Percentiles rank a stretch among this genome's conserved stretches.
Conservation (phyloP, 2,329 filamentous ascomycete genomes). For the Fragosphaeria purpurea region DNA sequence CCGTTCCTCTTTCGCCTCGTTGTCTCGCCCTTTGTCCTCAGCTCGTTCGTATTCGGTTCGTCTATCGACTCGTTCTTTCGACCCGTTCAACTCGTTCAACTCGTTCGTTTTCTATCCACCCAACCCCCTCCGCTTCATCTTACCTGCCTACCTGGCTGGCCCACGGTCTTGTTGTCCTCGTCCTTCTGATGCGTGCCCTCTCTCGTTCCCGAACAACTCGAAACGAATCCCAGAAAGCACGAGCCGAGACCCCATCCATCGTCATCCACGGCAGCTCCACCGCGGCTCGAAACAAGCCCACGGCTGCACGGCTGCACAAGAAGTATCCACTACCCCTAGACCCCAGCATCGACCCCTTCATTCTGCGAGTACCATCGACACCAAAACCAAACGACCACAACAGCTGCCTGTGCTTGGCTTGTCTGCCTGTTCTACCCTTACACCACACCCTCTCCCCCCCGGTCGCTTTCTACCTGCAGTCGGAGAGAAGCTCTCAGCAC, state of each 20-base stretch:
- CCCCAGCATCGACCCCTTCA: too few relatives aligned
- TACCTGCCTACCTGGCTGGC: neutral
- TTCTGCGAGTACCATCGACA: too few relatives aligned
- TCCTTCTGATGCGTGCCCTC: too few relatives aligned
- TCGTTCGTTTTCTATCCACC: too few relatives aligned
- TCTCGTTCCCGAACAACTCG: too few relatives aligned
- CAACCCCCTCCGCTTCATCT: neutral
- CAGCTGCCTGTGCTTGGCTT: neutral
- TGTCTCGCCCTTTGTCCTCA: neutral
- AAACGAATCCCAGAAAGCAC: too few relatives aligned
- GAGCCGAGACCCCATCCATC: constrained; percentile 1
- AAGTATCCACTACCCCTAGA: too few relatives aligned
- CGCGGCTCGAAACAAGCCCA: constrained; percentile 2
- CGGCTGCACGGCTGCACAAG: too few relatives aligned
- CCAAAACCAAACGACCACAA: neutral
- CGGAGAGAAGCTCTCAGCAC: neutral
- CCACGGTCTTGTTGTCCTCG: neutral
- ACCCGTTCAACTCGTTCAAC: too few relatives aligned
- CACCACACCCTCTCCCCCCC: too few relatives aligned
- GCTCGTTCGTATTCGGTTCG: neutral
- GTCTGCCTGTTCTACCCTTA: neutral
- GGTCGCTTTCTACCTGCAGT: neutral
- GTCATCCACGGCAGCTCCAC: constrained; percentile 1
- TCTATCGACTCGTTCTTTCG: neutral
- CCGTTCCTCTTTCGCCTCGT: neutral